phyloP scores from a whole-genome alignment of 2,329 filamentous ascomycete species.

The Hypocrella siamensis region DNA sequence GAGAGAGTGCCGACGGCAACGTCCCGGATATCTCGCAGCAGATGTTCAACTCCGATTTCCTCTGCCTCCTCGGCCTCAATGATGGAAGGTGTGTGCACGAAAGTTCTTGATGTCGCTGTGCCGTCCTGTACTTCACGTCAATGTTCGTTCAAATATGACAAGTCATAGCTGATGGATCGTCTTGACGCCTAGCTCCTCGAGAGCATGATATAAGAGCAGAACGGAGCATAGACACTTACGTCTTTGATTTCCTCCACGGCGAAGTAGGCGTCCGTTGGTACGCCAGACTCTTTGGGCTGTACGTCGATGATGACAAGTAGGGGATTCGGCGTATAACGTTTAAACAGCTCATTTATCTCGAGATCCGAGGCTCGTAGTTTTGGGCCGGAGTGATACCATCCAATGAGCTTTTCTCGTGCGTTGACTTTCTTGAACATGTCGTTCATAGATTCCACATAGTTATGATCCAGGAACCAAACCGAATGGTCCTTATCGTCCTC shows the following conservation, averaged over 20 bases:
- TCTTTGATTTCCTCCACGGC: conserved; percentile 99
- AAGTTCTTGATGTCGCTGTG: conserved; percentile 91
- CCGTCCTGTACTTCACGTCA: conserved; percentile 51
- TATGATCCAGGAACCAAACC: conserved; percentile 98
- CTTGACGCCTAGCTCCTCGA: too few species aligned
- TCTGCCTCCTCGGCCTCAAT: conserved; percentile 99
- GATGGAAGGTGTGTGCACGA: conserved; percentile 94
- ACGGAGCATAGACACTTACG: conserved; percentile 36
- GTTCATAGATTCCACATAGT: conserved; percentile 98
- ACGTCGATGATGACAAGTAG: conserved; percentile 96
- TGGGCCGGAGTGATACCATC: conserved; percentile 97
- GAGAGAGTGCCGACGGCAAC: conserved; percentile 94
- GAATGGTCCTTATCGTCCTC: conserved; percentile 98
- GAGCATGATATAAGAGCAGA: background rate
- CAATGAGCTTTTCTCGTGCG: conserved; percentile 94
- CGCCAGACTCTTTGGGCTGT: conserved; percentile 92
- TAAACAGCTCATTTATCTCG: conserved; percentile 99
- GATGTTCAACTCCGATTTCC: conserved; percentile 95
- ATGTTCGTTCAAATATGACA: background rate
- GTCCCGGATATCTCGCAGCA: conserved; percentile 93
- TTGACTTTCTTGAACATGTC: conserved; percentile 99
- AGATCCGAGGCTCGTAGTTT: conserved; percentile 94
- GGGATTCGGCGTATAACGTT: conserved; percentile 94
- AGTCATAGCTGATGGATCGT: background rate
- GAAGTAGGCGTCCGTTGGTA: conserved; percentile 97